Percentiles rank a stretch among this genome's conserved stretches.
Evolutionary conservation across 495 filamentous ascomycete genomes (phyloP).

Genomic region (Platismatia glauca): DNA sequence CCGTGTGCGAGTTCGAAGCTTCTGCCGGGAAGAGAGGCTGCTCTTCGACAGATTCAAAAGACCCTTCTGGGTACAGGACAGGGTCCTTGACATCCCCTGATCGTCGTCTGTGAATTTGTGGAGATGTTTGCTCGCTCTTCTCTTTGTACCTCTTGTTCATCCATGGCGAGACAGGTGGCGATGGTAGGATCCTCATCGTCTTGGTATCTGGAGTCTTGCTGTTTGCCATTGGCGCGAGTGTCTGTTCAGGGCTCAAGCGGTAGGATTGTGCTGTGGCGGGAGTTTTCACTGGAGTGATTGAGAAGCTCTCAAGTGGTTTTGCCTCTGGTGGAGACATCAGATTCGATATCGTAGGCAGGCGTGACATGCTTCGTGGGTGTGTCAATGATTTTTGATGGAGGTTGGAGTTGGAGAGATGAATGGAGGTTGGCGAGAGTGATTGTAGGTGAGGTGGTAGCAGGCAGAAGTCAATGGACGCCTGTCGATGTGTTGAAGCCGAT

Average conservation of each 20-base stretch:
- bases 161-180: conserved; percentile 65
- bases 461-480: conserved; percentile 36
- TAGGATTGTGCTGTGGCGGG: conserved; percentile 29
- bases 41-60: conserved; percentile 34
- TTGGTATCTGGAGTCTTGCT: conserved; percentile 35
- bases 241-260: conserved; percentile 36
- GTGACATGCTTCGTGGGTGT: conserved; percentile 39
- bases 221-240: conserved; percentile 41
- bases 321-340: conserved; percentile 71
- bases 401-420: too few species aligned
- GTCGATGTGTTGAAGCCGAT: conserved; percentile 11
- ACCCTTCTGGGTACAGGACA: conserved; percentile 46
- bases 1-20: conserved; percentile 37
- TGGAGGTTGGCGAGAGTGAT: background rate
- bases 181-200: conserved; percentile 45
- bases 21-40: conserved; percentile 45
- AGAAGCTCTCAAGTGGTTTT: conserved; percentile 53
- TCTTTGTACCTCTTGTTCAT: conserved; percentile 45
- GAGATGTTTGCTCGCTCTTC: conserved; percentile 33
- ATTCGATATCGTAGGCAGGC: conserved; percentile 46
- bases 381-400: conserved; percentile 8
- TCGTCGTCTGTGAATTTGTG: conserved; percentile 5
- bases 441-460: conserved; percentile 10
- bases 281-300: conserved; percentile 26
- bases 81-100: conserved; percentile 45